phyloP scores from a whole-genome alignment of 2,329 filamentous ascomycete genomes.

The Chlorencoelia australis region DNA sequence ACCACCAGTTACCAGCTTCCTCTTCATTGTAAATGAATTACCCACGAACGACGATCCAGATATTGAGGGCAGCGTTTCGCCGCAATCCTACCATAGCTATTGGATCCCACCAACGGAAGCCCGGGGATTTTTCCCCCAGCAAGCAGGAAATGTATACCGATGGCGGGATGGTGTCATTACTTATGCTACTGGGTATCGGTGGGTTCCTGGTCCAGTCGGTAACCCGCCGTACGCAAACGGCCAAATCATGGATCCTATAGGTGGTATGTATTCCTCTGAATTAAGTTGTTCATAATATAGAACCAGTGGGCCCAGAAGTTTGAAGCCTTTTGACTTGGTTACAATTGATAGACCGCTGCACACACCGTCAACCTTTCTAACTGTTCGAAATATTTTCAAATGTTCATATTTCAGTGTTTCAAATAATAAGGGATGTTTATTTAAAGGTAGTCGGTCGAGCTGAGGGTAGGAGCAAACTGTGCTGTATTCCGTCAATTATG shows the following conservation, averaged over 20 bases:
- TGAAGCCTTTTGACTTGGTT: too few relatives aligned
- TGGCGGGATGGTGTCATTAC: conserved; percentile 15
- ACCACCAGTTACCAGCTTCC: conserved; percentile 24
- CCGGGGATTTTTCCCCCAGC: conserved; percentile 13
- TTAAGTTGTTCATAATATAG: too few relatives aligned
- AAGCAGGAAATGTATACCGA: conserved; percentile 15
- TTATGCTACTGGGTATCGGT: conserved; percentile 1
- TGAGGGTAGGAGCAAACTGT: too few relatives aligned
- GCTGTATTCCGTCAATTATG: too few relatives aligned
- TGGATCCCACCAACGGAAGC: conserved; percentile 17
- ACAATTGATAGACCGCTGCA: too few relatives aligned
- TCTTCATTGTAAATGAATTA: conserved; percentile 32
- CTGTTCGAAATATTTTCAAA: too few relatives aligned
- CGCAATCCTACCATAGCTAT: conserved; percentile 9
- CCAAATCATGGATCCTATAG: too few relatives aligned
- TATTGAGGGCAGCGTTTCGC: conserved; percentile 7
- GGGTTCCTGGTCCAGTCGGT: neutral
- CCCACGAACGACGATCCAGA: conserved; percentile 26
- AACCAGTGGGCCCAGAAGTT: too few relatives aligned
- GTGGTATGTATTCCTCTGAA: neutral
- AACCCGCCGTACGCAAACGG: neutral
- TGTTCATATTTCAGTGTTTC: too few relatives aligned
- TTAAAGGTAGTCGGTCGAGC: too few relatives aligned
- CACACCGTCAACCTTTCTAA: too few relatives aligned
- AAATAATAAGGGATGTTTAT: too few relatives aligned